Conservation (phyloP, 1,139 yeast genomes). For the Arxiozyma slooffiae region DNA sequence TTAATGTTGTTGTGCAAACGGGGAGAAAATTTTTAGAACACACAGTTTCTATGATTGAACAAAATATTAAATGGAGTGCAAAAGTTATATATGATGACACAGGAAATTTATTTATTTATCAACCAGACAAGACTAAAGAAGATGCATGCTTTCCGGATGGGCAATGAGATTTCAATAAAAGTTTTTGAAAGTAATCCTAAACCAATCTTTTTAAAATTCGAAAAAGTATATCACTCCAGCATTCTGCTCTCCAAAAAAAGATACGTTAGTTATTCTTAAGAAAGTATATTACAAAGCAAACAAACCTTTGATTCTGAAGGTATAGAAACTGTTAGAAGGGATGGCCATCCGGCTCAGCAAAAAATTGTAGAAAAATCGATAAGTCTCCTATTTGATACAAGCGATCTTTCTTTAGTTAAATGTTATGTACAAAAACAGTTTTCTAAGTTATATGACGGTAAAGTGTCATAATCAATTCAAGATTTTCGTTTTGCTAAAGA, state of each 20-base stretch:
- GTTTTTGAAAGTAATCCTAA: constrained; percentile 65
- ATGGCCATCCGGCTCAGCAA: constrained; percentile 89
- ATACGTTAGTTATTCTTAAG: constrained; percentile 80
- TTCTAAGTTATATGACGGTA: constrained; percentile 48
- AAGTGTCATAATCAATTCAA: constrained; percentile 54
- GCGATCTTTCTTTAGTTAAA: constrained; percentile 63
- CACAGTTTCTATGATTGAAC: constrained; percentile 62
- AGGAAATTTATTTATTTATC: constrained; percentile 80
- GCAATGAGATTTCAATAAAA: constrained; percentile 53
- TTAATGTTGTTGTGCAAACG: constrained; percentile 87
- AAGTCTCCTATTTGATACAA: constrained; percentile 58
- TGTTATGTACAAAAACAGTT: constrained; percentile 56
- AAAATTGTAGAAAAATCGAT: constrained; percentile 66
- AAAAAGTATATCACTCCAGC: constrained; percentile 85
- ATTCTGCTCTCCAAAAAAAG: constrained; percentile 76
- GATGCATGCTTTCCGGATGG: constrained; percentile 77
- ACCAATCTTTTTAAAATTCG: constrained; percentile 78
- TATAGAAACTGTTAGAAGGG: constrained; percentile 85
- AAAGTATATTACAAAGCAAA: constrained; percentile 40
- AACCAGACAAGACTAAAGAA: constrained; percentile 68
- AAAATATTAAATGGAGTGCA: constrained; percentile 60
- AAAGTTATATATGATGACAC: constrained; percentile 96
- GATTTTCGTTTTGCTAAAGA: constrained; percentile 92
- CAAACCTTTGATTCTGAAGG: constrained; percentile 93
- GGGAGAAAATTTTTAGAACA: constrained; percentile 74